phyloP scores from a whole-genome alignment of 352 stramenopile species.

The Phytophthora capsici region DNA sequence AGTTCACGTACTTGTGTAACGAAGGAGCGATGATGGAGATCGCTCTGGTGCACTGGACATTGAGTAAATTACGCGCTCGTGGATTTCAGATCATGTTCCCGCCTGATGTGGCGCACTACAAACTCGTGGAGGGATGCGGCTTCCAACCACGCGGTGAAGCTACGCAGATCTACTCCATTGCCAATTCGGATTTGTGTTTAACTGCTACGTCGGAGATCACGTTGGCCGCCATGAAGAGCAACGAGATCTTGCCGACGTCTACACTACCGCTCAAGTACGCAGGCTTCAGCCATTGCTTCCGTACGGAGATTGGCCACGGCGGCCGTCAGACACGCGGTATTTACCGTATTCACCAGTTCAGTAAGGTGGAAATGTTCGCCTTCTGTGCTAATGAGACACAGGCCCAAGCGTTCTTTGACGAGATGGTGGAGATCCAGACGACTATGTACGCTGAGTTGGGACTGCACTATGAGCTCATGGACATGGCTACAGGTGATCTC shows the following conservation, averaged over 20 bases:
- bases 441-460: conserved; percentile 81
- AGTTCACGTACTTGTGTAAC: conserved; percentile 89
- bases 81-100: conserved; percentile 82
- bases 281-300: conserved; percentile 90
- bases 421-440: conserved; percentile 83
- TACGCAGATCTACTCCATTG: conserved; percentile 89
- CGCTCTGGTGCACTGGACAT: conserved; percentile 81
- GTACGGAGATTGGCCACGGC: conserved; percentile 84
- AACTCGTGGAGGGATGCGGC: conserved; percentile 84
- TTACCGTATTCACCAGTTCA: conserved; percentile 92
- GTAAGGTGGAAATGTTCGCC: conserved; percentile 91
- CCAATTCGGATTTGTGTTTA: conserved; percentile 85
- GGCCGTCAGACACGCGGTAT: conserved; percentile 78
- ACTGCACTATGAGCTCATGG: conserved; percentile 79
- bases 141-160: conserved; percentile 88
- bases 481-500: conserved; percentile 88
- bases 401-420: conserved; percentile 72
- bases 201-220: conserved; percentile 89
- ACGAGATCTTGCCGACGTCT: conserved; percentile 64
- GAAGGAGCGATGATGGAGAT: conserved; percentile 90
- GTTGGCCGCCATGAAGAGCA: conserved; percentile 79
- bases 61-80: conserved; percentile 68
- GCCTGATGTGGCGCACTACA: conserved; percentile 84
- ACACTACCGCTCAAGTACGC: conserved; percentile 78
- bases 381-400: conserved; percentile 78